Base-by-base conservation (phyloP, 1,139 yeast genomes). In the Kodamaea arcana region DNA sequence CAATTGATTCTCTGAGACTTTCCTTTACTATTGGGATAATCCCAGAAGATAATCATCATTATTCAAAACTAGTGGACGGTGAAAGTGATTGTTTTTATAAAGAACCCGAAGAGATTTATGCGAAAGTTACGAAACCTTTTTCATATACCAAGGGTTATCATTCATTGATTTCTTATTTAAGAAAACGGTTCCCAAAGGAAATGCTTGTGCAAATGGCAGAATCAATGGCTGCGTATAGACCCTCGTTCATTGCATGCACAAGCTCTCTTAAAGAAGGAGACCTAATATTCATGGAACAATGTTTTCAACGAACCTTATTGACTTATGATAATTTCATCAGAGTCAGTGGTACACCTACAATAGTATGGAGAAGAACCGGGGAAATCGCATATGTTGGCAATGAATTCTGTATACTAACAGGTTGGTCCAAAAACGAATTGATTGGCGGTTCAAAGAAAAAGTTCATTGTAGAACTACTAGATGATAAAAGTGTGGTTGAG, bases 321-420 rank as follows among this genome's bases (percentile, higher is more conserved):
- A 95, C 94, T 42, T 92, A 88, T 56, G 94, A 87, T 46, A 84
- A 81, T 54, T 85, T 85, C 54, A 83, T 92, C 27, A 70, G 80
- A 14, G 78, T 83, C 16, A 80, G 90, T 30, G 97, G 97, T 0
- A 90, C 97, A 0, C 97, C 97, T 0, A 88, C 97, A 0, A 77
- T 90, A 18, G 92, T 88, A 4, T 92, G 97, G 97, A 69, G 98
- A 44, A 70, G 97, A 38, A 88, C 96, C 1, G 96, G 97, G 8
- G 96, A 90, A 55, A 85, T 92, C 15, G 94, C 96, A 0, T 90
- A 88, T 40, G 95, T 90, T 3, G 95, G 95, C 9, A 85, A 83
- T 47, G 97, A 92, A 57, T 92, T 92, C 54, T 83, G 94, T 46
- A 73, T 86, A 12, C 64, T 92, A 16, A 87, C 97, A 1, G 97